A percentile compares a stretch with the other conserved stretches of the same genome.
Conservation (phyloP, 1,284 basidiomycete genomes). For the Marasmius sp. region DNA sequence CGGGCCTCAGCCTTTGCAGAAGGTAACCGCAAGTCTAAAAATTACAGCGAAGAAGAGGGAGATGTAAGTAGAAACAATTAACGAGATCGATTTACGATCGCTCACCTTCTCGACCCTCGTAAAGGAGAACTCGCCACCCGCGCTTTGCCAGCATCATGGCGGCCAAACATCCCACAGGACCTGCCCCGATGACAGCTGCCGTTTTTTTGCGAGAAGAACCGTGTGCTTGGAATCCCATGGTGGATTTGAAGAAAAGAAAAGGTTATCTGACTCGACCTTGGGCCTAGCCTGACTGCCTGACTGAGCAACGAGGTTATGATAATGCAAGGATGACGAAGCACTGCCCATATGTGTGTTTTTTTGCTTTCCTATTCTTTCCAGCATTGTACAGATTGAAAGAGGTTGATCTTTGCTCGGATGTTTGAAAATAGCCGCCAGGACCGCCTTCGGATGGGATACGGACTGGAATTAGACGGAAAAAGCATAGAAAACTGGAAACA, state of each 20-base stretch:
- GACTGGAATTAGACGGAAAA: too few relatives aligned
- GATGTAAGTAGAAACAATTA: neutral
- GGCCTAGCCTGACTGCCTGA: too few relatives aligned
- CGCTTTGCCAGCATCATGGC: slow-evolving; percentile 85
- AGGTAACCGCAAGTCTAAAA: slow-evolving; percentile 68
- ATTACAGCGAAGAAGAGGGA: slow-evolving; percentile 13
- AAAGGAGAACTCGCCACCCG: slow-evolving; percentile 90
- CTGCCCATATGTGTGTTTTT: neutral
- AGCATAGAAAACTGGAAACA: too few relatives aligned
- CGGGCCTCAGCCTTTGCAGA: slow-evolving; percentile 61
- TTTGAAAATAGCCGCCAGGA: too few relatives aligned
- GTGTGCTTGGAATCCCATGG: slow-evolving; percentile 6
- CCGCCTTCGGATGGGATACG: too few relatives aligned
- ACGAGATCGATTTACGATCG: neutral
- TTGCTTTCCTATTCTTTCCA: too few relatives aligned
- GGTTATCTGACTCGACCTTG: neutral
- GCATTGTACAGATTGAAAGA: too few relatives aligned
- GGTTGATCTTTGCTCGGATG: too few relatives aligned
- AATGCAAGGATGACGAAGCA: neutral
- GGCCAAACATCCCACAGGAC: slow-evolving; percentile 92
- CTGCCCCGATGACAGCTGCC: slow-evolving; percentile 78
- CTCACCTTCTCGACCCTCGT: slow-evolving; percentile 84
- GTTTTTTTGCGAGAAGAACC: slow-evolving; percentile 25
- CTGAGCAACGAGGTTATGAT: neutral
- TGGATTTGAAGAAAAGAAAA: neutral